Evolutionary conservation across 805 yeast species (phyloP).

Genomic region (Saccharomycopsis selenospora): DNA sequence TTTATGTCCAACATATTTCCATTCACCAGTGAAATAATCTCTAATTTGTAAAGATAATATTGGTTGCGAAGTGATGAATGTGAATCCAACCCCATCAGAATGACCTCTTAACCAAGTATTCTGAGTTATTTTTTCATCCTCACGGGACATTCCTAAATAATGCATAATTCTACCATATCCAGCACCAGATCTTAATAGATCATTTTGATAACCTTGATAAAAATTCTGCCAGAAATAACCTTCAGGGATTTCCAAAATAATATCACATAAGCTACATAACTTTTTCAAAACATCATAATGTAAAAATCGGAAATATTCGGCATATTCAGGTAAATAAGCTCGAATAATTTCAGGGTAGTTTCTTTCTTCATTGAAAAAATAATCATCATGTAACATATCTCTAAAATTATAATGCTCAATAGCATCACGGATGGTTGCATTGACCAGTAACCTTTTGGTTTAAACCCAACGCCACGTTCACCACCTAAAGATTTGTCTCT

Average conservation of each 20-base stretch:
- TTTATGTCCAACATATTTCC: slow-evolving; percentile 32
- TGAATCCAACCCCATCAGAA: slow-evolving; percentile 35
- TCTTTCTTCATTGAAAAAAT: slow-evolving; percentile 12
- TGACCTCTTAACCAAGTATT: slow-evolving; percentile 41
- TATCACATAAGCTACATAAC: slow-evolving; percentile 35
- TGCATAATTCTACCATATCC: slow-evolving; percentile 34
- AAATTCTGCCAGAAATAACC: slow-evolving; percentile 34
- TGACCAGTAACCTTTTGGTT: slow-evolving; percentile 37
- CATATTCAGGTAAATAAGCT: slow-evolving; percentile 33
- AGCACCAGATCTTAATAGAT: slow-evolving; percentile 31
- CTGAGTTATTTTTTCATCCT: slow-evolving; percentile 29
- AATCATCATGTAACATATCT: slow-evolving; percentile 21
- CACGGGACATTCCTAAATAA: slow-evolving; percentile 30
- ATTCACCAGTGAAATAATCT: slow-evolving; percentile 30
- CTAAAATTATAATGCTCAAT: slow-evolving; percentile 34
- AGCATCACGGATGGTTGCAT: slow-evolving; percentile 32
- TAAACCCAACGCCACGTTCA: slow-evolving; percentile 35
- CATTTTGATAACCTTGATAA: slow-evolving; percentile 30
- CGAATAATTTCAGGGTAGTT: slow-evolving; percentile 35
- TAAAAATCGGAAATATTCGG: slow-evolving; percentile 32
- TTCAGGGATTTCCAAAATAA: slow-evolving; percentile 39
- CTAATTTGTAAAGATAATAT: slow-evolving; percentile 33
- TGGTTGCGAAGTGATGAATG: slow-evolving; percentile 36
- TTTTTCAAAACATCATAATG: slow-evolving; percentile 33
- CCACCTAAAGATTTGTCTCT: slow-evolving; percentile 28